Conservation (phyloP, 371 early-diverging fungal genomes). For the Mucor lusitanicus region DNA sequence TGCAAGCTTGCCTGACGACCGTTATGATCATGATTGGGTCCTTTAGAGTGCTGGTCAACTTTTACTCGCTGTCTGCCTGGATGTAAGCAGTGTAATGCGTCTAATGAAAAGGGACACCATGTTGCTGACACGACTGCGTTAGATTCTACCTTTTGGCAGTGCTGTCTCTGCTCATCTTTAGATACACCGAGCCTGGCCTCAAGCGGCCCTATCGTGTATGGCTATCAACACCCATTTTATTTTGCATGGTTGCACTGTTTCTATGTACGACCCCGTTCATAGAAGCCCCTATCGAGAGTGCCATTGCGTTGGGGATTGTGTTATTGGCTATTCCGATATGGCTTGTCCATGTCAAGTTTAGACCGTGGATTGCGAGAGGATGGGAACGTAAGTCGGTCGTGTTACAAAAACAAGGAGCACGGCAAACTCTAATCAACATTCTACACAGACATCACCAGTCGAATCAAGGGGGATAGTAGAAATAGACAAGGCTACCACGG, state of each 20-base stretch:
- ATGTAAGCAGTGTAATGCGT: constrained; percentile 57
- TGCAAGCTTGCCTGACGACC: constrained; percentile 65
- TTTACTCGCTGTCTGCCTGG: constrained; percentile 79
- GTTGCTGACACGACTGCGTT: background rate
- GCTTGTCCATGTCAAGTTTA: constrained; percentile 48
- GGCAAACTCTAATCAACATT: background rate
- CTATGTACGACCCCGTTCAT: constrained; percentile 64
- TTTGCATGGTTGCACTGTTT: constrained; percentile 61
- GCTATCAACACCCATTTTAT: constrained; percentile 61
- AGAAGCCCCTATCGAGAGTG: constrained; percentile 61
- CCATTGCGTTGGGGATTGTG: constrained; percentile 43
- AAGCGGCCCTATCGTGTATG: constrained; percentile 65
- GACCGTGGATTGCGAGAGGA: constrained; percentile 16
- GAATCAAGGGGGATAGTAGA: constrained; percentile 17
- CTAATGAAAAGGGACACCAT: no score
- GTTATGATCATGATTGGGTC: constrained; percentile 70
- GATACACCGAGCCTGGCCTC: constrained; percentile 63
- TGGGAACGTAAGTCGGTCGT: constrained; percentile 34
- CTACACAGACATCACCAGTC: constrained; percentile 15
- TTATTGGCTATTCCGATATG: constrained; percentile 53
- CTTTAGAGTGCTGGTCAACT: constrained; percentile 71
- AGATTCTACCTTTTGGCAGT: constrained; percentile 56
- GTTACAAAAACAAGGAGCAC: background rate
- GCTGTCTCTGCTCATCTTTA: constrained; percentile 53
- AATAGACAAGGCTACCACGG: constrained; percentile 40